Percentiles rank a stretch among this genome's conserved stretches.
phyloP scores from a whole-genome alignment of 495 filamentous ascomycete species.

The Trichoderma reesei region DNA sequence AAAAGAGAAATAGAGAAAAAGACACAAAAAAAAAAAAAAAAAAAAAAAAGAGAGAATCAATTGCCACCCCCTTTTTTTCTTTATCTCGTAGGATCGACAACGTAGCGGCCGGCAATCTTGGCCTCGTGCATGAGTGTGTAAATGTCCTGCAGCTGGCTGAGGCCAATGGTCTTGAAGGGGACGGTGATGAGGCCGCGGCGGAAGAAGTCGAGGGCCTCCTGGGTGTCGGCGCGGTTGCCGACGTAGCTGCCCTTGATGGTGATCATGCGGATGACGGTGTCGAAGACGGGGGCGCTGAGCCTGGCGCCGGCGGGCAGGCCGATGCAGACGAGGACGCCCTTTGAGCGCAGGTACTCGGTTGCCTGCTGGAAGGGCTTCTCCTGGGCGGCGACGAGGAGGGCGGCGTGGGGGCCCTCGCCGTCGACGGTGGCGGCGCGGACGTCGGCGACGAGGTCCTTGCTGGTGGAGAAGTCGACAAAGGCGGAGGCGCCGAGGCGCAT shows the following conservation, averaged over 20 bases:
- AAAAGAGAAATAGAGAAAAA: too few relatives aligned
- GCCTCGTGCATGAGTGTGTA: slow-evolving; percentile 65
- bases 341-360: slow-evolving; percentile 65
- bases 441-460: slow-evolving; percentile 66
- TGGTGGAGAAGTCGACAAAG: slow-evolving; percentile 70
- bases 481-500: slow-evolving; percentile 53
- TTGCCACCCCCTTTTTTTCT: not conserved
- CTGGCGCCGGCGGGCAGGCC: slow-evolving; percentile 72
- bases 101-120: slow-evolving; percentile 81
- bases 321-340: slow-evolving; percentile 73
- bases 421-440: slow-evolving; percentile 70
- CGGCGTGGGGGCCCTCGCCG: slow-evolving; percentile 78
- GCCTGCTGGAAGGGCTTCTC: slow-evolving; percentile 96
- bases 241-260: slow-evolving; percentile 90
- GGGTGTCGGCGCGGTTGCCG: slow-evolving; percentile 74
- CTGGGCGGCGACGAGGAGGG: slow-evolving; percentile 70
- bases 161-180: slow-evolving; percentile 72
- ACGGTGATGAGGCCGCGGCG: slow-evolving; percentile 70
- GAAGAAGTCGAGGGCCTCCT: slow-evolving; percentile 86
- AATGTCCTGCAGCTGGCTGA: slow-evolving; percentile 67
- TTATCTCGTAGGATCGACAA: slow-evolving; percentile 59
- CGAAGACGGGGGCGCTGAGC: slow-evolving; percentile 74
- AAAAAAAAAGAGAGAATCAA: too few relatives aligned
- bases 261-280: slow-evolving; percentile 78
- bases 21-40: too few relatives aligned